Conservation (phyloP, 2,329 filamentous ascomycete genomes). For the Trichophyton rubrum region DNA sequence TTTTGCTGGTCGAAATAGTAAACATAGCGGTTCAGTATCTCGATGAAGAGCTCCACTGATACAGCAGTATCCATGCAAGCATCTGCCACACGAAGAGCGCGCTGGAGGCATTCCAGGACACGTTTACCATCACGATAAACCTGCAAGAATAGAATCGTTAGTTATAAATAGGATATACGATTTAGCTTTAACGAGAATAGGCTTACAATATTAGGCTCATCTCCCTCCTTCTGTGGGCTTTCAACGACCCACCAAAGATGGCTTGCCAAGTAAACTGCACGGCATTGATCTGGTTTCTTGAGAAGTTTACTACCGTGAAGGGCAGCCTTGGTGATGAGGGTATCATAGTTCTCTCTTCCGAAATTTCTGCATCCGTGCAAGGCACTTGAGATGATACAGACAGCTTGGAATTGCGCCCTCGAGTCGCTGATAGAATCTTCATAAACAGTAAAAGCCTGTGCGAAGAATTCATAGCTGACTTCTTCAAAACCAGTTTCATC, state of each 20-base stretch:
- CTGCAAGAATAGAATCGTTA: conserved; percentile 23
- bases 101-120: conserved; percentile 89
- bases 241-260: conserved; percentile 98
- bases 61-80: conserved; percentile 98
- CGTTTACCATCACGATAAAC: conserved; percentile 95
- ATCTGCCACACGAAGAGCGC: conserved; percentile 87
- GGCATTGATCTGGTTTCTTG: conserved; percentile 95
- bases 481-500: conserved; percentile 89
- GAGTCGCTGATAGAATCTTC: conserved; percentile 94
- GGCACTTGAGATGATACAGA: conserved; percentile 82
- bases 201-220: conserved; percentile 66
- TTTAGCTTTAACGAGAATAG: not conserved
- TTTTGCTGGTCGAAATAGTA: conserved; percentile 99
- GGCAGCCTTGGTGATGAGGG: conserved; percentile 92
- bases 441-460: conserved; percentile 95
- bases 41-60: conserved; percentile 93
- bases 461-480: conserved; percentile 95
- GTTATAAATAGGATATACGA: not conserved
- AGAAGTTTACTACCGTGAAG: conserved; percentile 92
- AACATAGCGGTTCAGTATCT: conserved; percentile 95
- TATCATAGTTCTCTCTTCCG: conserved; percentile 95
- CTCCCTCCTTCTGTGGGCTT: conserved; percentile 60
- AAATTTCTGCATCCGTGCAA: conserved; percentile 84
- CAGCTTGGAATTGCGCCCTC: conserved; percentile 92
- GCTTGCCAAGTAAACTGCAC: conserved; percentile 89